Conservation (phyloP, 768 basidiomycete genomes). For the Hortiboletus campestris region DNA sequence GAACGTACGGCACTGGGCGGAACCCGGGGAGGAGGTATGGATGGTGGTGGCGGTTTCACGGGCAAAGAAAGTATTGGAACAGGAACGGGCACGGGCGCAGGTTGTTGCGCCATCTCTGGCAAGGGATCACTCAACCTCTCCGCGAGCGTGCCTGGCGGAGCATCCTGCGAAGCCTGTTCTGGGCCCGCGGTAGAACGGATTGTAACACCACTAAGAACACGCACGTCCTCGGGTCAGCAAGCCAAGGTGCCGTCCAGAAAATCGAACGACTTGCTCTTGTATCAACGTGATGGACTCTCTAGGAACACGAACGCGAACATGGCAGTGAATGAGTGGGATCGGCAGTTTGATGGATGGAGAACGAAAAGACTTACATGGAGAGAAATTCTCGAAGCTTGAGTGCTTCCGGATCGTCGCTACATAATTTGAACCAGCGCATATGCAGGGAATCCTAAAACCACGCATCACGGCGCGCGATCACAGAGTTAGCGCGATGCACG, state of each 20-base stretch:
- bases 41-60: background rate
- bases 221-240: constrained; percentile 9
- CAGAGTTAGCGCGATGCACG: background rate
- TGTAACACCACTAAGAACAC: constrained; percentile 11
- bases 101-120: background rate
- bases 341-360: background rate
- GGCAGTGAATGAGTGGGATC: constrained; percentile 1
- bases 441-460: constrained; percentile 22
- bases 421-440: constrained; percentile 25
- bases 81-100: background rate
- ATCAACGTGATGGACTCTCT: constrained; percentile 24
- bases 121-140: background rate
- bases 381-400: constrained; percentile 22
- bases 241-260: background rate
- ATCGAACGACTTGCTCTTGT: constrained; percentile 21
- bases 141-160: background rate
- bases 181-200: constrained; percentile 11
- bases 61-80: background rate
- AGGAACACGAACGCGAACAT: background rate
- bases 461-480: background rate
- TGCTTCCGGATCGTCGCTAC: constrained; percentile 23
- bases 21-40: background rate
- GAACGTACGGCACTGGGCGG: constrained; percentile 14
- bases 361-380: constrained; percentile 26
- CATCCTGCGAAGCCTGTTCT: constrained; percentile 2